Base-by-base conservation (phyloP, 2,329 filamentous ascomycete genomes). In the Tolypocladium tropicale region DNA sequence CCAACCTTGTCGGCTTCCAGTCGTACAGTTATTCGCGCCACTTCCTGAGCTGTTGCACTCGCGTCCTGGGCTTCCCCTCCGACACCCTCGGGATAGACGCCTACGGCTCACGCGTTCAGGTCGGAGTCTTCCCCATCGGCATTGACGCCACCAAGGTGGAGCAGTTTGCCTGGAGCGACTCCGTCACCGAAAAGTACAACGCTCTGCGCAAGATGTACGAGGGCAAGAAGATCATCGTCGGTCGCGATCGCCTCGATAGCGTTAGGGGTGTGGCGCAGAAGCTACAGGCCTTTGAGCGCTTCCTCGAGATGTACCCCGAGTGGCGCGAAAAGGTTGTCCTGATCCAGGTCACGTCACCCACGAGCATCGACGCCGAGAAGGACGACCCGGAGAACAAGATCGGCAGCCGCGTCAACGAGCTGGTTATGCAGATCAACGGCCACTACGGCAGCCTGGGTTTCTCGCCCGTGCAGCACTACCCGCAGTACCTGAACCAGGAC, bases 201-300 rank as follows among this genome's bases (percentile, higher is more conserved):
- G 84, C 83, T 0, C 82, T 96, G 54, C 85, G 84, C 65, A 82
- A 86, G 60, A 75, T 94, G 63, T 96, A 96, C 68, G 79, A 79
- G n/a, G 91, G 86, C 58, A 95, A 93, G 75, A 95, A 95, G 74
- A 87, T 97, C 64, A 96, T 97, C 63, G 91, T 97, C 55, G 93
- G 93, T 12, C 85, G 93, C 63, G 93, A 97, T 70, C 86, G 93
- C n/a, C 76, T 97, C 53, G 93, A 97, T 70, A 93, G 89, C 64
- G 90, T 95, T 49, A 83, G 92, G 59, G 93, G 94, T 67, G 92
- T 97, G 16, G 86, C 90, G n/a, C 93, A 96, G 72, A 97, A 97
- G 73, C 78, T 97, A 34, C 89, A 95, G 75, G 93, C 92, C 0
- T 97, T 96, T 68, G 90, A 96, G 71, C 82, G 88, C 57, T 96